These are phyloP conservation scores for Suillus discolor DNA, from an alignment of 768 basidiomycete species.

Conservation along the genomic window DNA sequence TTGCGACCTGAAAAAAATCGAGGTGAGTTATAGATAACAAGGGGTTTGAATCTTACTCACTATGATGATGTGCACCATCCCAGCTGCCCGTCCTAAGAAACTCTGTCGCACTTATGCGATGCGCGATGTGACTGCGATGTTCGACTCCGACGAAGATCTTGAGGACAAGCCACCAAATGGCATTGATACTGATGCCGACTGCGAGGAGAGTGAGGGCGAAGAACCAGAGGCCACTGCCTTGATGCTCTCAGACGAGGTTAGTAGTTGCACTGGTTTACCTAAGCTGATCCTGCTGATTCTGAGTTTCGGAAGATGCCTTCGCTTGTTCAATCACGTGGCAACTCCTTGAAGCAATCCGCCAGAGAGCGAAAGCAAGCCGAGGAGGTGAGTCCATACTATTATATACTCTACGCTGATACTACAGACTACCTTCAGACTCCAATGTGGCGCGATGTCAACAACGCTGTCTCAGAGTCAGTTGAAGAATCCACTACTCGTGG, in stretches of 20 bases:
- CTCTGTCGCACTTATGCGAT: not conserved
- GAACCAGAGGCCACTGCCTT: not conserved
- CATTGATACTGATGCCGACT: not conserved
- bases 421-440: no score
- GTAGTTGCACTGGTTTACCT: not conserved
- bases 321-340: no score
- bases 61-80: no score
- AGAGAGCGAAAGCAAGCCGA: no score
- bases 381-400: no score
- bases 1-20: not conserved
- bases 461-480: no score
- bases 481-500: no score
- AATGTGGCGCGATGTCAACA: no score
- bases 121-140: not conserved
- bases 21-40: not conserved
- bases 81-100: not conserved
- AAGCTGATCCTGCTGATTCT: not conserved
- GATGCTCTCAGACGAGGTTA: not conserved
- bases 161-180: not conserved
- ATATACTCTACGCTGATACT: no score
- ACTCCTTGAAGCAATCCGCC: no score
- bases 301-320: no score
- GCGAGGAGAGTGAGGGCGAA: not conserved
- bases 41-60: not conserved
- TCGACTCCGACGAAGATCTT: not conserved